Percentiles rank a stretch among this genome's conserved stretches.
Conservation (phyloP, 164 flowering plant species). For the Stephania yunnanensis region DNA sequence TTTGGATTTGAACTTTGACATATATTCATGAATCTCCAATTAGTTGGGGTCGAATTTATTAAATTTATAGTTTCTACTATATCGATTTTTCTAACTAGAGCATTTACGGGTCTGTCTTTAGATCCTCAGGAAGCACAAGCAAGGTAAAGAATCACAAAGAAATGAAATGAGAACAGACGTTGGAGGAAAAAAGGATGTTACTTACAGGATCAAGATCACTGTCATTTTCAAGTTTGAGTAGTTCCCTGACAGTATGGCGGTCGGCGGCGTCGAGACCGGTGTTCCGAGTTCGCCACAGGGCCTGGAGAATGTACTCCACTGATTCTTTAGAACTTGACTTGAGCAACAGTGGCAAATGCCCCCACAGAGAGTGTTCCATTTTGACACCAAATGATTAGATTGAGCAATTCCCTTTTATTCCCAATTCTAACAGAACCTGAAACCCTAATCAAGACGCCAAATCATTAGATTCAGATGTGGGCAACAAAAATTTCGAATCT, state of each 20-base stretch:
- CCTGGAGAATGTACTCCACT: slow-evolving; percentile 15
- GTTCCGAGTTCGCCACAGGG: slow-evolving; percentile 60
- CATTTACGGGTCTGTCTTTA: too few relatives aligned
- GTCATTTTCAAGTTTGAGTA: slow-evolving; percentile 27
- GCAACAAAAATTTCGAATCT: too few relatives aligned
- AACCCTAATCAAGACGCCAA: not conserved
- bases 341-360: slow-evolving; percentile 59
- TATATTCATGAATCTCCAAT: not conserved
- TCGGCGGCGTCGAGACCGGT: slow-evolving; percentile 47
- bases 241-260: slow-evolving; percentile 36
- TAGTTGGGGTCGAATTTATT: too few relatives aligned
- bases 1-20: not conserved
- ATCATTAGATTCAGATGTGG: too few relatives aligned
- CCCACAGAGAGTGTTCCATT: slow-evolving; percentile 56
- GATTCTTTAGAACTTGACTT: slow-evolving; percentile 46
- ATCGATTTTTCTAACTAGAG: too few relatives aligned
- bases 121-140: not conserved
- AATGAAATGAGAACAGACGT: not conserved
- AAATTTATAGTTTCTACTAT: too few relatives aligned
- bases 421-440: not conserved
- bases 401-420: not conserved
- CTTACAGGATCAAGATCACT: slow-evolving; percentile 66
- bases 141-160: not conserved
- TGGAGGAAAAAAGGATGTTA: not conserved
- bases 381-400: not conserved